These are phyloP conservation scores for Cladosporium halotolerans DNA, from an alignment of 2,329 filamentous ascomycete genomes.

Conservation along the genomic window DNA sequence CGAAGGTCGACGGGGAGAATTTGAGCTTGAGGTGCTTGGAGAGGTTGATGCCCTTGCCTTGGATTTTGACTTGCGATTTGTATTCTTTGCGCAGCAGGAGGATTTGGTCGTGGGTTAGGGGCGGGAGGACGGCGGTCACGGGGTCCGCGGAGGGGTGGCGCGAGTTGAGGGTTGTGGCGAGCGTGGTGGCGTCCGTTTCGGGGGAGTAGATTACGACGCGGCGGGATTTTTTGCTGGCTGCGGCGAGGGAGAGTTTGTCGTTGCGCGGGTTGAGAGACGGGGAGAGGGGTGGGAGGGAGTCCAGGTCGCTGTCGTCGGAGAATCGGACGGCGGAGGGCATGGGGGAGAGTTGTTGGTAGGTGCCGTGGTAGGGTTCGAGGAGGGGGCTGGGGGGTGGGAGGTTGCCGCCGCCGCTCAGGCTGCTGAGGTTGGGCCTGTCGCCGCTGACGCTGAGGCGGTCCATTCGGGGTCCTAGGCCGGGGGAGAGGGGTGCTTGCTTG, in stretches of 20 bases:
- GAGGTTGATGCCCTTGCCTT: conserved; percentile 73
- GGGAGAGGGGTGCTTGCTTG: conserved; percentile 4
- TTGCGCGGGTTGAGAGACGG: conserved; percentile 18
- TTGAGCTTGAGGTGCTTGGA: conserved; percentile 83
- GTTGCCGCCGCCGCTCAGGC: conserved; percentile 30
- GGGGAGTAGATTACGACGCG: conserved; percentile 77
- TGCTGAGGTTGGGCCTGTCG: conserved; percentile 36
- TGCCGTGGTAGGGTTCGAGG: conserved; percentile 86
- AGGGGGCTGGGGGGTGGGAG: conserved; percentile 72
- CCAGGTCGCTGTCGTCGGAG: conserved; percentile 47
- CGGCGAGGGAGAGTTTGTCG: conserved; percentile 14
- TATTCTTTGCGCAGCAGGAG: conserved; percentile 82
- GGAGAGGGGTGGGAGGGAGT: conserved; percentile 41
- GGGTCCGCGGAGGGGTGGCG: conserved; percentile 61
- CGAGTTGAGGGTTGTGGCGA: conserved; percentile 69
- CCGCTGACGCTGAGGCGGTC: conserved; percentile 44
- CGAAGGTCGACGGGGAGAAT: conserved; percentile 63
- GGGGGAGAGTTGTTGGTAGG: conserved; percentile 88
- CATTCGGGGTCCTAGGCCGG: conserved; percentile 37
- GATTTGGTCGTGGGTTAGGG: conserved; percentile 79
- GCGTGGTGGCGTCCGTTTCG: conserved; percentile 66
- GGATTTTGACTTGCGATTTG: conserved; percentile 80
- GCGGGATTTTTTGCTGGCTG: conserved; percentile 44
- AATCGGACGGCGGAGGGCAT: conserved; percentile 76
- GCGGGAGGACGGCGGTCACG: conserved; percentile 77